Conservation (phyloP, 2,329 filamentous ascomycete species). For the Fusarium nelsonii region DNA sequence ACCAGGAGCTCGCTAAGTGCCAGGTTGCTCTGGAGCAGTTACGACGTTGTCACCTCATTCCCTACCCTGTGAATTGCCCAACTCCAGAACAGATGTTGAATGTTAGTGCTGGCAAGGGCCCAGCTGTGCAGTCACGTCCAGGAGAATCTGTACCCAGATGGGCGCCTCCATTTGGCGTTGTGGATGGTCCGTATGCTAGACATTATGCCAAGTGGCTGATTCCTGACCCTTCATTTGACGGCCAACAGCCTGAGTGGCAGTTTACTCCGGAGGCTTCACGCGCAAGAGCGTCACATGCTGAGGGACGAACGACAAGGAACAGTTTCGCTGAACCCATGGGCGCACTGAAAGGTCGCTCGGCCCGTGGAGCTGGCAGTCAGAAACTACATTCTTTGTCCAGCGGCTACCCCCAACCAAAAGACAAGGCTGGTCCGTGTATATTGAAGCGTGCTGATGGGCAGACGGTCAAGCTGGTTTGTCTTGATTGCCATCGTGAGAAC, state of each 20-base stretch:
- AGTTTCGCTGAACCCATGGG: slow-evolving; percentile 64
- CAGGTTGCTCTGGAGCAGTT: slow-evolving; percentile 94
- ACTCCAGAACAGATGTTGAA: slow-evolving; percentile 76
- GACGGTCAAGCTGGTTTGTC: slow-evolving; percentile 89
- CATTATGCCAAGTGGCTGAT: slow-evolving; percentile 98
- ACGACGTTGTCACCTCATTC: slow-evolving; percentile 90
- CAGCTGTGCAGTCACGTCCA: slow-evolving; percentile 71
- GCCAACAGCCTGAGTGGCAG: slow-evolving; percentile 64
- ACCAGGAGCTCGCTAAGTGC: slow-evolving; percentile 96
- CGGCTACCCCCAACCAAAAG: slow-evolving; percentile 79
- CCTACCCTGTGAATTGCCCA: slow-evolving; percentile 80
- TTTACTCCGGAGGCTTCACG: slow-evolving; percentile 57
- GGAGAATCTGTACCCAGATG: slow-evolving; percentile 78
- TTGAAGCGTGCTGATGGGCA: slow-evolving; percentile 88
- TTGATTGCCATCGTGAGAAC: slow-evolving; percentile 88
- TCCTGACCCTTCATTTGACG: slow-evolving; percentile 88
- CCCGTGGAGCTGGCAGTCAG: slow-evolving; percentile 65
- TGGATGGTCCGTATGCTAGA: slow-evolving; percentile 90
- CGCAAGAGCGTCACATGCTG: slow-evolving; percentile 62
- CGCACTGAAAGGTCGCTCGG: slow-evolving; percentile 63
- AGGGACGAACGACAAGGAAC: slow-evolving; percentile 84
- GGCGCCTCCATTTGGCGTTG: slow-evolving; percentile 90
- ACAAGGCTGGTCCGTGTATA: slow-evolving; percentile 84
- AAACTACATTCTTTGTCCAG: slow-evolving; percentile 77
- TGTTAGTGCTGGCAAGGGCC: slow-evolving; percentile 80